A percentile compares a stretch with the other conserved stretches of the same genome.
Evolutionary conservation across 371 early-diverging fungal genomes (phyloP).

Genomic region (Mucor plumbeus): DNA sequence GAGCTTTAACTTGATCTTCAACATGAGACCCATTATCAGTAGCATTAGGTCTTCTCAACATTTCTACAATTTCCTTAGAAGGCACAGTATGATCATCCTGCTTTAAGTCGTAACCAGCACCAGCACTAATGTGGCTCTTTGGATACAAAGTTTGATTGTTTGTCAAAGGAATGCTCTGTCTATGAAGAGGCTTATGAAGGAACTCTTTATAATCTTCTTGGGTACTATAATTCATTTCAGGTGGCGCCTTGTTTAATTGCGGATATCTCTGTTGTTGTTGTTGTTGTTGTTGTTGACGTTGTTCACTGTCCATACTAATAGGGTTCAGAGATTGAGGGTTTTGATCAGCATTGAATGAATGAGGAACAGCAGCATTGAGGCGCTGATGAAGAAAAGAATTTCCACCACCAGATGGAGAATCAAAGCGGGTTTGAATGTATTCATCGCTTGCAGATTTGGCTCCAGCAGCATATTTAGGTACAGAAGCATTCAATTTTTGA

Average conservation of each 20-base stretch:
- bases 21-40: neutral
- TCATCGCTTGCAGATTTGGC: neutral
- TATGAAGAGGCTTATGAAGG: neutral
- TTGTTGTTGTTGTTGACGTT: neutral
- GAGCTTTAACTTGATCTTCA: neutral
- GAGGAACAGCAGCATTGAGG: conserved; percentile 1
- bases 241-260: neutral
- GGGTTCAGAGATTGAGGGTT: neutral
- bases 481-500: neutral
- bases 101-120: neutral
- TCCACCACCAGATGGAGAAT: neutral
- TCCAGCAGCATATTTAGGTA: conserved; percentile 1
- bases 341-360: neutral
- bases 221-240: neutral
- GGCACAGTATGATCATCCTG: neutral
- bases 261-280: neutral
- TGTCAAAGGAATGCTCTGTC: neutral
- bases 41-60: neutral
- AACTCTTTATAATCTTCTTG: neutral
- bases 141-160: neutral
- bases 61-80: conserved; percentile 3
- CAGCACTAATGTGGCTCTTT: neutral
- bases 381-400: neutral
- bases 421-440: neutral
- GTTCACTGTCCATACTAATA: neutral